phyloP scores from a whole-genome alignment of 2,329 filamentous ascomycete species.

The Fusarium napiforme region DNA sequence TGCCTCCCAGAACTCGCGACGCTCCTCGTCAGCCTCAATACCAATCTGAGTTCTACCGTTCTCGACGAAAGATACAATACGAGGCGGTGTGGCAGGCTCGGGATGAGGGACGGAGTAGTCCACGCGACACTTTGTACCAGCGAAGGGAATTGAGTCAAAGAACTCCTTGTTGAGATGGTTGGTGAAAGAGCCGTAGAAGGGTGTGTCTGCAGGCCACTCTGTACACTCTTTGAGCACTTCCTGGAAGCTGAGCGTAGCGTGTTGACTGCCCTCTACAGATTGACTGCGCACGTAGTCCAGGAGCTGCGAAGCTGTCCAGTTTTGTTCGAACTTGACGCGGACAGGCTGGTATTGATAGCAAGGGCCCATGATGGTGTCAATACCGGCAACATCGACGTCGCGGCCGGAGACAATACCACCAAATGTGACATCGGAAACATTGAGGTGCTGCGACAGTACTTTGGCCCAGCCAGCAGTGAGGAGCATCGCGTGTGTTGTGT shows the following conservation, averaged over 20 bases:
- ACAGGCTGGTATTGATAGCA: constrained; percentile 47
- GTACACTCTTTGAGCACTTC: constrained; percentile 37
- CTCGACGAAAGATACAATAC: constrained; percentile 43
- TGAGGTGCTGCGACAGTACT: constrained; percentile 37
- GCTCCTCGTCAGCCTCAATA: constrained; percentile 45
- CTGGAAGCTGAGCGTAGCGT: constrained; percentile 40
- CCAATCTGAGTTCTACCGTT: constrained; percentile 38
- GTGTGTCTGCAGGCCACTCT: constrained; percentile 23
- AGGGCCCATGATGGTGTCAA: constrained; percentile 43
- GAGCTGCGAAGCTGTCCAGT: constrained; percentile 38
- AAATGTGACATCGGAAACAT: constrained; percentile 40
- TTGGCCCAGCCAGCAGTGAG: constrained; percentile 46
- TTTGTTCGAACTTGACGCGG: constrained; percentile 39
- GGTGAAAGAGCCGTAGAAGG: constrained; percentile 44
- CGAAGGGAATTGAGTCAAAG: constrained; percentile 45
- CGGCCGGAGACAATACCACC: constrained; percentile 45
- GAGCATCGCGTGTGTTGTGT: constrained; percentile 43
- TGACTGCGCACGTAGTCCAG: constrained; percentile 39
- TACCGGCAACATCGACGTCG: constrained; percentile 33
- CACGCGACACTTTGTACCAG: constrained; percentile 41
- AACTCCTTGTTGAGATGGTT: constrained; percentile 46
- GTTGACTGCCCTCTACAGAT: constrained; percentile 40
- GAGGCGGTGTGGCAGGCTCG: constrained; percentile 40
- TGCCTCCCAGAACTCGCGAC: constrained; percentile 43
- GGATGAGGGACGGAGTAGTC: constrained; percentile 44